A percentile compares a stretch with the other conserved stretches of the same genome.
Conservation (phyloP, 1,139 yeast genomes). For the Pichia sp. region DNA sequence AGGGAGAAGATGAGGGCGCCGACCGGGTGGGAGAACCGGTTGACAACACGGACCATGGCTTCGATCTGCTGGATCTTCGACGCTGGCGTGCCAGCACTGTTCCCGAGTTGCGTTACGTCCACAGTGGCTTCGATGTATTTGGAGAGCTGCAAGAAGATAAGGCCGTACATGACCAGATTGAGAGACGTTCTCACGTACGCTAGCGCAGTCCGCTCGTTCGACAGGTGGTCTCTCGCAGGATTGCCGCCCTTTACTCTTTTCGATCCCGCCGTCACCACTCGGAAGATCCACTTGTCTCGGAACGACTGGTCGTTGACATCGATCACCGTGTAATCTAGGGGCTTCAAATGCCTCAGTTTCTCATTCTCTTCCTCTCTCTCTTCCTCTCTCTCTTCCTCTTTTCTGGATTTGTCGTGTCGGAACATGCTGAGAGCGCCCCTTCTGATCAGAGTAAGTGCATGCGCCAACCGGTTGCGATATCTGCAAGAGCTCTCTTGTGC, state of each 20-base stretch:
- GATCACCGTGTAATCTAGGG: neutral
- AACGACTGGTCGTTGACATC: neutral
- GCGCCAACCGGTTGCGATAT: too few relatives aligned
- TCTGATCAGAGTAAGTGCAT: too few relatives aligned
- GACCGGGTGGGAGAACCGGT: neutral
- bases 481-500: too few relatives aligned
- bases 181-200: conserved; percentile 68
- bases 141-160: conserved; percentile 43
- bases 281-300: neutral
- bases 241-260: conserved; percentile 8
- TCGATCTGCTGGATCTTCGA: too few relatives aligned
- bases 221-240: conserved; percentile 34
- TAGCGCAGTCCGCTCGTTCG: conserved; percentile 70
- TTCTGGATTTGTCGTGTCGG: too few relatives aligned
- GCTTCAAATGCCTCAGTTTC: neutral
- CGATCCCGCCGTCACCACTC: neutral
- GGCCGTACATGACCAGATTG: conserved; percentile 44
- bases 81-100: too few relatives aligned
- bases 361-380: neutral
- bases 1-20: conserved; percentile 5
- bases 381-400: too few relatives aligned
- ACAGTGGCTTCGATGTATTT: conserved; percentile 27
- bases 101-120: neutral
- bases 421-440: too few relatives aligned
- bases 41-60: neutral